Evolutionary conservation across 2,329 filamentous ascomycete genomes (phyloP), one percentile per base, ranked within the genome.

Genomic region (Exophiala calicioides): DNA sequence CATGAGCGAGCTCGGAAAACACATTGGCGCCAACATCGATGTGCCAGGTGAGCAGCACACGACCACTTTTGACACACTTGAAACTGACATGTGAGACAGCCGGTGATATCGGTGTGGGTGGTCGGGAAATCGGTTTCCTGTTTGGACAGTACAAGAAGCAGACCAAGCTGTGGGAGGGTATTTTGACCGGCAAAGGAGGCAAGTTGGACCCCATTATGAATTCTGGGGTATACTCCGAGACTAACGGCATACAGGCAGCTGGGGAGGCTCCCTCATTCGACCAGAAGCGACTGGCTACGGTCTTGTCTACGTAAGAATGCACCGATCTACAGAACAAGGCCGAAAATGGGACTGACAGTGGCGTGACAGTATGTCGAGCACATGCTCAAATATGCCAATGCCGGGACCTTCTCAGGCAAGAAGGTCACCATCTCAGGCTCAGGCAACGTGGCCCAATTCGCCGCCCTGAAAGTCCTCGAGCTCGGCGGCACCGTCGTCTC

Each of bases 201-300:
- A 19, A 54, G 47, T 46, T 10, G 9, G n/a, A n/a, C n/a, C n/a
- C n/a, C n/a, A 12, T 6, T 21, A 10, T 23, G n/a, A n/a, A 26
- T 13, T 6, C 12, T 16, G 12, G 21, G 34, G 15, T n/a, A 31
- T 15, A 31, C 9, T 18, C 27, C 21, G 31, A n/a, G n/a, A 18
- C 31, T 47, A 24, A 52, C 40, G 18, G 20, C 2, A 18, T 7
- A 20, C 26, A 54, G 51, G 85, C 62, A 81, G 74, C 72, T 97
- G 91, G 90, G 93, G 93, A 70, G 93, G 93, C 64, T 87, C 81
- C 66, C 76, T 96, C 73, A 96, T 97, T 76, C 82, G 93, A 56
- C 91, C 93, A 55, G 90, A 98, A 80, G 93, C 93, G 62, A 98
- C 93, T 47, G 93, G 93, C 51, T 97, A 88, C 74, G 93, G 93